Evolutionary conservation across 1,284 basidiomycete species (phyloP), one percentile per base, ranked within the genome.

Genomic region (Cronartium quercuum): DNA sequence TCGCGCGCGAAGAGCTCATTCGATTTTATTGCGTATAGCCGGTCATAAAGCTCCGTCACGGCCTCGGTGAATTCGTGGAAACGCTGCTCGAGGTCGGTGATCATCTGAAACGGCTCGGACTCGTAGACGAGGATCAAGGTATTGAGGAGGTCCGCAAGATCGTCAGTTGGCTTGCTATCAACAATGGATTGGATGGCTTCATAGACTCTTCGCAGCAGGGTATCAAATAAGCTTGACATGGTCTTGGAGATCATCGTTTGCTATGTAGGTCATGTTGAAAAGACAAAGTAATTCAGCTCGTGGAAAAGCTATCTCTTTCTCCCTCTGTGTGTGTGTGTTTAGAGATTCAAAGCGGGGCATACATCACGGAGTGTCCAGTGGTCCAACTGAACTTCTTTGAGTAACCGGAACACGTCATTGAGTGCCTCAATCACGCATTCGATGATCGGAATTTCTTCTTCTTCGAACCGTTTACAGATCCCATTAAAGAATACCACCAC

Each of bases 361-460:
- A 94, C 91, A 80, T 98, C 95, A 76, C 87, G 84, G 47, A 83
- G 83, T 5, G 91, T 86, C 95, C 95, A 98, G 57, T 62, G 87
- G 86, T 78, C 69, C 47, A 81, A 78, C 34, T 78, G 76, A 47
- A 85, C 85, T 77, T 94, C 91, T 47, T 86, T 83, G 78, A 90
- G 85, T 2, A 89, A 86, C 79, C 89, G 90, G 41, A 85, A 84
- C 15, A 95, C 86, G 65, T 87, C 87, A 66, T 87, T 86, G 61
- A 96, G 83, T 15, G 92, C 94, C 81, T 98, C 94, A 0, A 90
- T 90, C 66, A 98, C 88, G 82, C 95, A 98, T 79, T 96, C 94
- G 78, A 78, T 74, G 24, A 95, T 84, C 3, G 95, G 95, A 6
- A 97, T 91, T 78, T 94, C 89, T 78, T 92, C 90, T 35, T 90